Evolutionary conservation across 495 filamentous ascomycete species (phyloP), one percentile per base, ranked within the genome.

Genomic region (Beverwykella pulmonaria): DNA sequence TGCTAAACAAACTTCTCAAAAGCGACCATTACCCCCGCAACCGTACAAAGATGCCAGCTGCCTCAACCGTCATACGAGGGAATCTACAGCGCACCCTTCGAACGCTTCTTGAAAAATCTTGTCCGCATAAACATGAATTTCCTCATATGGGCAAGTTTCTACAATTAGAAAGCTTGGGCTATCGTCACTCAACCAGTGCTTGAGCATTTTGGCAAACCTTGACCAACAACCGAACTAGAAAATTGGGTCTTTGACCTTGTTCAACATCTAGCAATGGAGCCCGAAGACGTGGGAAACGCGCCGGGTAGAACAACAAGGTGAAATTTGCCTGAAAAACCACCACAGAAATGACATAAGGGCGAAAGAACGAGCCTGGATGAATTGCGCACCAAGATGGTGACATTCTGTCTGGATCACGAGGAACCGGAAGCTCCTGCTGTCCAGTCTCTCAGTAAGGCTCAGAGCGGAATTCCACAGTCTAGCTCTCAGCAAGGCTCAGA

Each of bases 201-300:
- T 71, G 30, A 71, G 69, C 49, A 53, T 71, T 9, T 53, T 71
- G 0, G 64, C 59, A 2, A 56, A 71, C 23, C 41, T 57, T 34
- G 54, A 68, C 36, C 59, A 61, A 19, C 19, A 57, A 15, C 30
- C 69, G 12, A 56, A 41, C 17, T 52, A 64, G 10, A 67, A 7
- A 64, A 71, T 26, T 67, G 52, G 63, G 59, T 41, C 25, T 67
- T 71, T 44, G 63, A 71, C 23, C 55, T 71, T 44, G 25, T 52
- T 26, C 34, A 58, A 49, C 69, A 5, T 30, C 68, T 25, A n/a
- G 48, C 14, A 44, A 19, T 26, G 39, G 39, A 12, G n/a, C 57
- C n/a, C 62, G 68, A n/a, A 53, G 58, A 30, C 68, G 62, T 20
- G 62, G 62, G 20, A 70, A 63, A 29, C 62, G 68, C 27, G 55